phyloP scores from a whole-genome alignment of 805 yeast genomes.

The Ogataea methanolica region DNA sequence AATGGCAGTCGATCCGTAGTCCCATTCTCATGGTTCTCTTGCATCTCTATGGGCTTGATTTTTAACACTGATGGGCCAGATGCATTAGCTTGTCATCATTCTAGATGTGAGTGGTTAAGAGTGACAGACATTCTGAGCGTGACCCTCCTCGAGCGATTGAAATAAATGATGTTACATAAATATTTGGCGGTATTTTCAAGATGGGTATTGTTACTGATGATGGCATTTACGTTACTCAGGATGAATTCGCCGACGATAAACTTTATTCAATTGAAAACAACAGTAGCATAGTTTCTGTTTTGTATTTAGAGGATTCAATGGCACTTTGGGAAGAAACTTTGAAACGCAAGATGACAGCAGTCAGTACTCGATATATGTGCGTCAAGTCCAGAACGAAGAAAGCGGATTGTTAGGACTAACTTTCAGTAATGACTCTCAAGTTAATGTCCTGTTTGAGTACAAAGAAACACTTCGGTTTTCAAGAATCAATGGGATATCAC shows the following conservation, averaged over 20 bases:
- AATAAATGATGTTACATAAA: conserved; percentile 11
- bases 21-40: conserved; percentile 21
- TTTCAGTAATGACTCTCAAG: no score
- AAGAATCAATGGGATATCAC: no score
- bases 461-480: no score
- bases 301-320: no score
- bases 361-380: no score
- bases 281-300: no score
- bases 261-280: no score
- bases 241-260: neutral
- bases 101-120: conserved; percentile 33
- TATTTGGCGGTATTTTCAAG: conserved; percentile 17
- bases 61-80: conserved; percentile 28
- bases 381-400: no score
- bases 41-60: conserved; percentile 37
- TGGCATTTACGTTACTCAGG: conserved; percentile 9
- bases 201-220: conserved; percentile 16
- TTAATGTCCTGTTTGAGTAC: no score
- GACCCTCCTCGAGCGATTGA: conserved; percentile 24
- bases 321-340: no score
- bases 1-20: conserved; percentile 10
- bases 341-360: no score
- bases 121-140: conserved; percentile 26
- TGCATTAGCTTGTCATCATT: conserved; percentile 37
- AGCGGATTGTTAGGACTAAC: no score